These are phyloP conservation scores for Tribonema minus DNA, from an alignment of 108 stramenopile genomes.

Conservation along the genomic window DNA sequence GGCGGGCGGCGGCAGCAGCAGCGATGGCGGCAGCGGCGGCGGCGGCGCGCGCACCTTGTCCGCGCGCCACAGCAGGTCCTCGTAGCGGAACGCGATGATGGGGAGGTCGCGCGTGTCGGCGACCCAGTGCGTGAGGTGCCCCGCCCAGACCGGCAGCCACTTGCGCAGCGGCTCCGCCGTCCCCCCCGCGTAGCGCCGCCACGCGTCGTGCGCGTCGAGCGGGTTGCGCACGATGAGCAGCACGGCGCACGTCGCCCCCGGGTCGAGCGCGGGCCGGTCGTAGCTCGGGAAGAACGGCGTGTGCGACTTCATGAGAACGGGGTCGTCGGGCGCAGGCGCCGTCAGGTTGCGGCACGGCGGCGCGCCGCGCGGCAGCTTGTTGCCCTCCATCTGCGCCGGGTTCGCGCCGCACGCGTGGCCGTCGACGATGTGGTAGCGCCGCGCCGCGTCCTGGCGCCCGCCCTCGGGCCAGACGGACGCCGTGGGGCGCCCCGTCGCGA, in stretches of 20 bases:
- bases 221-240: conserved; percentile 14
- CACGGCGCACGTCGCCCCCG: background rate
- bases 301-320: conserved; percentile 28
- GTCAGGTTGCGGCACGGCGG: background rate
- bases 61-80: conserved; percentile 19
- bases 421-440: too few species aligned
- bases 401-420: conserved; percentile 16
- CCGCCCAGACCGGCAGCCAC: conserved; percentile 15
- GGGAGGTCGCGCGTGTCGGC: conserved; percentile 25
- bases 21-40: too few species aligned
- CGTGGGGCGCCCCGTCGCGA: too few species aligned
- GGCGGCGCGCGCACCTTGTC: conserved; percentile 23
- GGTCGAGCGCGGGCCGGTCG: conserved; percentile 10
- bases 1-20: too few species aligned
- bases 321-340: conserved; percentile 17
- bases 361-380: background rate
- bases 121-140: conserved; percentile 25
- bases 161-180: background rate
- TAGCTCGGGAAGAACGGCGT: conserved; percentile 28
- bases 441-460: too few species aligned
- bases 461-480: too few species aligned
- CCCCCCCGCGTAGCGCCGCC: background rate
- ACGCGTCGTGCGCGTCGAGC: conserved; percentile 16
- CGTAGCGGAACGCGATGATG: conserved; percentile 31
- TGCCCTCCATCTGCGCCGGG: conserved; percentile 24